Conservation (phyloP, 2,329 filamentous ascomycete genomes). For the Hansfordia pulvinata region DNA sequence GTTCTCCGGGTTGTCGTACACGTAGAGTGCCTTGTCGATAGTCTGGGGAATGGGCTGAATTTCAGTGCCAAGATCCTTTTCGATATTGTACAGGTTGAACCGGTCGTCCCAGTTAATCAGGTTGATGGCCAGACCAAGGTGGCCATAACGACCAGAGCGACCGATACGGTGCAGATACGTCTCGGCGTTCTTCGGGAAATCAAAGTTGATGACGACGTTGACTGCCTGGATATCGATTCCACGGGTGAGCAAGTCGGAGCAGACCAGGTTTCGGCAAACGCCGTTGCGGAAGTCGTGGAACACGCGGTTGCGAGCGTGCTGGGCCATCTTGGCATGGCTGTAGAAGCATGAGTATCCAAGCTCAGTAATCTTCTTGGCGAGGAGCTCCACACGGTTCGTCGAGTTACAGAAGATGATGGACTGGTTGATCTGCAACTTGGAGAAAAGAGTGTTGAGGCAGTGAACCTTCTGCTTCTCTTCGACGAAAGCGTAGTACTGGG, state of each 20-base stretch:
- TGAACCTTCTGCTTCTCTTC: constrained; percentile 99
- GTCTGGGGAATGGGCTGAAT: constrained; percentile 89
- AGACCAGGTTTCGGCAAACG: constrained; percentile 94
- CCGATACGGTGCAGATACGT: constrained; percentile 98
- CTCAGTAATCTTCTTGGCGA: constrained; percentile 99
- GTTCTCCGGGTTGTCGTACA: constrained; percentile 90
- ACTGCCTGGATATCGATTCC: constrained; percentile 99
- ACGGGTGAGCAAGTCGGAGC: constrained; percentile 91
- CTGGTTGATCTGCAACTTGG: constrained; percentile 98
- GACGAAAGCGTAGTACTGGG: constrained; percentile 97
- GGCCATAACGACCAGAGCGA: constrained; percentile 91
- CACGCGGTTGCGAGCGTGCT: constrained; percentile 91
- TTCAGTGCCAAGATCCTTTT: constrained; percentile 92
- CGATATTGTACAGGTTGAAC: constrained; percentile 98
- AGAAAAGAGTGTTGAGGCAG: constrained; percentile 97
- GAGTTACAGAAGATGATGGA: constrained; percentile 99
- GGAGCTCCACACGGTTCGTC: constrained; percentile 90
- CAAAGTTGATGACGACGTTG: constrained; percentile 99
- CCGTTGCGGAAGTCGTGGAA: constrained; percentile 99
- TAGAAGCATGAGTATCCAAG: constrained; percentile 99
- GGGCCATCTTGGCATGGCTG: constrained; percentile 95
- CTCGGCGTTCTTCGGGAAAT: constrained; percentile 98
- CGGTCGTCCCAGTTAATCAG: constrained; percentile 99
- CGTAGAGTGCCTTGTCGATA: constrained; percentile 96
- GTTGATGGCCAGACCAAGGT: constrained; percentile 95